Evolutionary conservation across 495 filamentous ascomycete genomes (phyloP), one percentile per base, ranked within the genome.

Genomic region (Neurospora sp.): DNA sequence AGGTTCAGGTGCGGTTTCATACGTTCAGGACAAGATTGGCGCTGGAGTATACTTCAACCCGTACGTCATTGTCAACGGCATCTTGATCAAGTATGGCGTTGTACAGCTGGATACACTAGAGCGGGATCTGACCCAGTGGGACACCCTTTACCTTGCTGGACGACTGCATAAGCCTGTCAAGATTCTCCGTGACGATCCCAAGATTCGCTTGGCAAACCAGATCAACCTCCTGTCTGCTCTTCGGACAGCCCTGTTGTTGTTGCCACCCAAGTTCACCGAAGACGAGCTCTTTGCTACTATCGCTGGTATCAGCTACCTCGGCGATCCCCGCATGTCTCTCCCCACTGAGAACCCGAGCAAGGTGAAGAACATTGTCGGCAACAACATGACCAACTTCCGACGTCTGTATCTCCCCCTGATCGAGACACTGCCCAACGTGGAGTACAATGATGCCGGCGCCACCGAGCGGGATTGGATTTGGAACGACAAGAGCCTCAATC

Each of bases 31-130:
- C 80, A 86, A 85, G 74, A 92, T 91, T 80, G 96, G 96, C 18
- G 96, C 96, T 4, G 96, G 96, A 11, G 93, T 97, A 40, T 99
- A 99, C 80, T 99, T 97, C 85, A 97, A 99, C 77, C 93, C 96
- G 1, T 97, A 95, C 80, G 88, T 98, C 61, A 94, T 92, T 11
- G 90, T 98, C n/a, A 97, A 98, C 77, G 96, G 96, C 38, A 97
- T 93, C 18, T 81, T 97, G 78, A 96, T 99, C 79, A 99, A 99
- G 81, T 99, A 99, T 77, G 96, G 94, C 20, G 95, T 99, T 4
- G 96, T 97, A 11, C 97, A 96, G 76, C 82, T 98, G 70, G 88
- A 93, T 76, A 97, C 93, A 0, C 83, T 99, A n/a, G 93, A 91
- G 76, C 86, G 83, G 22, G 96, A 99, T 78, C 87, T 99, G 69